Evolutionary conservation across 2,329 filamentous ascomycete species (phyloP), one percentile per base, ranked within the genome.

Genomic region (Bimuria novae-zelandiae): DNA sequence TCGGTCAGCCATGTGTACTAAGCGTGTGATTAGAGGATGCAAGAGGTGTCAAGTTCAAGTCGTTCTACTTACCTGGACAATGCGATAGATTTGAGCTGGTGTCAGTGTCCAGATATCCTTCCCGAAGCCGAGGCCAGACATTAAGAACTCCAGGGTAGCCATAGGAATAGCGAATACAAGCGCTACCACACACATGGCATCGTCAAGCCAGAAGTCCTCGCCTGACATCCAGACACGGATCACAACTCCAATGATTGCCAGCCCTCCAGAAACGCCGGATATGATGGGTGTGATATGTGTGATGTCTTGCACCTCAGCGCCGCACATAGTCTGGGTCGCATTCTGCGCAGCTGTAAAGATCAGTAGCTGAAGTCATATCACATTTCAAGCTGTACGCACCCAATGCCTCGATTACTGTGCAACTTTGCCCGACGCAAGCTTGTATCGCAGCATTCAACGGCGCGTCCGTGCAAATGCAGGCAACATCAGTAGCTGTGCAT

Each of bases 91-190:
- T 16, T 74, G 62, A 0, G 69, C 60, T 0, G 67, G 59, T 0
- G 69, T 54, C 2, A 83, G 55, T 0, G 77, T 79, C 80, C 80
- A 83, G 16, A 82, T 73, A 48, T 83, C 80, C 14, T 67, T 74
- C 2, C 80, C 79, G 11, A 82, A 67, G 0, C 80, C 81, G 2
- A 56, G 39, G 8, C 32, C 16, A 11, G 50, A 46, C 36, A 51
- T 56, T 10, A 52, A 32, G 14, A 57, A 47, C 39, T 61, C 52
- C 8, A 59, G 42, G 6, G 55, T 36, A 11, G 43, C 56, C 41
- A 64, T 57, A 3, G 59, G 59, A 3, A 56, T 32, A 16, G 55
- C 52, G 16, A 48, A 51, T 14, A 49, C 30, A 7, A 54, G 33
- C 2, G 61, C 57, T 10, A 45, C 44, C n/a, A 61, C 32, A 10